phyloP scores from a whole-genome alignment of 2,329 filamentous ascomycete species.

The Dendryphion nanum region DNA sequence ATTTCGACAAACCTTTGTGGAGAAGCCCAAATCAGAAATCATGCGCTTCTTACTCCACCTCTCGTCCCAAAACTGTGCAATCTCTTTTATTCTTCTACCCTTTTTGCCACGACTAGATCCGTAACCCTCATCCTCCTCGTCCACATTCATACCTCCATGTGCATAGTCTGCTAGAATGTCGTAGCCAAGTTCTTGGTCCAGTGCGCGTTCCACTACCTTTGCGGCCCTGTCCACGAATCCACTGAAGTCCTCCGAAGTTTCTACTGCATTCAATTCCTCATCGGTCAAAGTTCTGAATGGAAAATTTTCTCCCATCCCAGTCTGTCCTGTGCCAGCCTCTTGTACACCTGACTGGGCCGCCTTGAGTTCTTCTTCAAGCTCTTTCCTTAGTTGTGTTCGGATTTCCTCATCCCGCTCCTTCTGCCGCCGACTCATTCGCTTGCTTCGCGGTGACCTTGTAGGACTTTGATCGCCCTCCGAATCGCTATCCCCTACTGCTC shows the following conservation, averaged over 20 bases:
- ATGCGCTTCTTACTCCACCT: slow-evolving; percentile 97
- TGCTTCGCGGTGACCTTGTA: slow-evolving; percentile 56
- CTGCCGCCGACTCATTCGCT: slow-evolving; percentile 75
- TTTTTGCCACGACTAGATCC: slow-evolving; percentile 70
- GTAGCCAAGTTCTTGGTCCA: slow-evolving; percentile 93
- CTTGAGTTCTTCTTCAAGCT: slow-evolving; percentile 90
- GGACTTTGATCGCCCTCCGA: slow-evolving; percentile 63
- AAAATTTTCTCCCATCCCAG: slow-evolving; percentile 55
- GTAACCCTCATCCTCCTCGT: slow-evolving; percentile 75
- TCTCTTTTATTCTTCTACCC: slow-evolving; percentile 75
- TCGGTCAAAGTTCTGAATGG: slow-evolving; percentile 75
- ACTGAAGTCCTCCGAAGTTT: slow-evolving; percentile 87
- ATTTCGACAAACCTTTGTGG: slow-evolving; percentile 66
- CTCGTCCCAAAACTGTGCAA: slow-evolving; percentile 91
- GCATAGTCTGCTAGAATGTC: slow-evolving; percentile 96
- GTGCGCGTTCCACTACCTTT: slow-evolving; percentile 92
- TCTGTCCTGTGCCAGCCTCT: slow-evolving; percentile 42
- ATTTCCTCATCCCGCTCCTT: slow-evolving; percentile 86
- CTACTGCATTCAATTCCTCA: slow-evolving; percentile 88
- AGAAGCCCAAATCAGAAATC: slow-evolving; percentile 94
- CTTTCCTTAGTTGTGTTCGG: slow-evolving; percentile 75
- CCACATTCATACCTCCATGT: slow-evolving; percentile 70
- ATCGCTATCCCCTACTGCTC: slow-evolving; percentile 52
- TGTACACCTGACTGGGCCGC: slow-evolving; percentile 53
- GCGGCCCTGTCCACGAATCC: slow-evolving; percentile 94